A percentile compares a stretch with the other conserved stretches of the same genome.
Conservation (phyloP, 1,284 basidiomycete species). For the Ustilago lituana region DNA sequence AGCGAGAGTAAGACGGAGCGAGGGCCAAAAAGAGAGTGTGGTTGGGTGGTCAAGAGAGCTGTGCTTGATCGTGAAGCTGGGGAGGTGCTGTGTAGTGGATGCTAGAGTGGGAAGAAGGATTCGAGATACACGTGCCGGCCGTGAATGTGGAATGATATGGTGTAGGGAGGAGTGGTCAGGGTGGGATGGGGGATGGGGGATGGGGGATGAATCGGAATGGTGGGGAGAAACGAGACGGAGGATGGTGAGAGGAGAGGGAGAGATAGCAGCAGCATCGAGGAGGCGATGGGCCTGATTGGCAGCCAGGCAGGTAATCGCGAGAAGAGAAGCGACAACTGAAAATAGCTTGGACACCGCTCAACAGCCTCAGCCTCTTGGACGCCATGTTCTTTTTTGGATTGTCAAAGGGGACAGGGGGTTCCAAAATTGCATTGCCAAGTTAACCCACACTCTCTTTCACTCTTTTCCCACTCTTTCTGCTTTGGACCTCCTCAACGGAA, state of each 20-base stretch:
- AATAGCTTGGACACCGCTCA: too few relatives aligned
- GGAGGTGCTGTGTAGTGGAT: neutral
- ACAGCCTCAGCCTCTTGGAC: too few relatives aligned
- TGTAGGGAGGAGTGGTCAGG: neutral
- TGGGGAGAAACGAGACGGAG: neutral
- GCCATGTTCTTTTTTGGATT: too few relatives aligned
- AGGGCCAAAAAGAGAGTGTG: slow-evolving; percentile 13
- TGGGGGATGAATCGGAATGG: slow-evolving; percentile 8
- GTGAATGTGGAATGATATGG: slow-evolving; percentile 17
- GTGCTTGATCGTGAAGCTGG: neutral
- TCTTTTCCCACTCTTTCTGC: too few relatives aligned
- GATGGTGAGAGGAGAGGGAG: neutral
- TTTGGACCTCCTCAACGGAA: too few relatives aligned
- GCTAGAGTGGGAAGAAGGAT: neutral
- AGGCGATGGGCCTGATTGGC: neutral
- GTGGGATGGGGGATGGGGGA: slow-evolving; percentile 2
- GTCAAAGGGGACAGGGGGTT: too few relatives aligned
- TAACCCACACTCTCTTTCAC: too few relatives aligned
- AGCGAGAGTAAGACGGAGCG: too few relatives aligned
- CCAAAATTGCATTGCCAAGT: too few relatives aligned
- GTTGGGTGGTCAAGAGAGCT: slow-evolving; percentile 1
- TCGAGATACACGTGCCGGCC: slow-evolving; percentile 27
- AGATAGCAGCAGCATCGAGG: neutral
- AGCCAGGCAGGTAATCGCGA: neutral
- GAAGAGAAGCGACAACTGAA: too few relatives aligned